phyloP scores from a whole-genome alignment of 2,329 filamentous ascomycete species.

The Atkinsonella texensis region DNA sequence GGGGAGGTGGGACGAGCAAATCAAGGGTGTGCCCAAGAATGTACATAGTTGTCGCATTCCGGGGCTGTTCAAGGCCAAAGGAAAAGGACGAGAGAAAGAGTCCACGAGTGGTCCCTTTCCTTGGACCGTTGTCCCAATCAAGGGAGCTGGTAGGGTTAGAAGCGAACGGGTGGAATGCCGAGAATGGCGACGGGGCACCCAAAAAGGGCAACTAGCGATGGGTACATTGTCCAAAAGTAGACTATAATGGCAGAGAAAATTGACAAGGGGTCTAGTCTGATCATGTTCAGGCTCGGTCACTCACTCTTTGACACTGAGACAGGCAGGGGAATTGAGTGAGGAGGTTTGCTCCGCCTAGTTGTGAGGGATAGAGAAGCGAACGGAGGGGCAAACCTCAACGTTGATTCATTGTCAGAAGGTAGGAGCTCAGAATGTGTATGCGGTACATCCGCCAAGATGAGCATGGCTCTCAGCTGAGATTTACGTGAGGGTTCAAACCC shows the following conservation, averaged over 20 bases:
- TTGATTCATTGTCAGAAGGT: background rate
- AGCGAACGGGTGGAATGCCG: conserved; percentile 3
- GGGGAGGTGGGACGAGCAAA: background rate
- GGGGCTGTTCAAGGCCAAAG: background rate
- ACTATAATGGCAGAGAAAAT: background rate
- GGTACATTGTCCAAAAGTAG: conserved; percentile 2
- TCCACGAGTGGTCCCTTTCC: background rate
- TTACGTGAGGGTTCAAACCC: background rate
- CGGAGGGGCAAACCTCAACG: background rate
- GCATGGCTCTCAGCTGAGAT: background rate
- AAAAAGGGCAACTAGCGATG: conserved; percentile 2
- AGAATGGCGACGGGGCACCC: conserved; percentile 1
- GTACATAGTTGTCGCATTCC: conserved; percentile 5
- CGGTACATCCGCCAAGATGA: background rate
- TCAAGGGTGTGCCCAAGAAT: conserved; percentile 3
- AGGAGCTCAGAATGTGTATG: background rate
- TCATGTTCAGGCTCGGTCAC: conserved; percentile 4
- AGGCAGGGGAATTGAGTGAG: background rate
- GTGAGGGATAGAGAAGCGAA: conserved; percentile 3
- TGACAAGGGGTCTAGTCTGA: conserved; percentile 4
- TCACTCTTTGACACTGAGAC: conserved; percentile 3
- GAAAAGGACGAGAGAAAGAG: background rate
- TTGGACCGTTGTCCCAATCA: background rate
- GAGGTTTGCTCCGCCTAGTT: conserved; percentile 1
- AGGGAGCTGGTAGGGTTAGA: background rate